Conservation (phyloP, 2,329 filamentous ascomycete species). For the Aspergillus melleus region DNA sequence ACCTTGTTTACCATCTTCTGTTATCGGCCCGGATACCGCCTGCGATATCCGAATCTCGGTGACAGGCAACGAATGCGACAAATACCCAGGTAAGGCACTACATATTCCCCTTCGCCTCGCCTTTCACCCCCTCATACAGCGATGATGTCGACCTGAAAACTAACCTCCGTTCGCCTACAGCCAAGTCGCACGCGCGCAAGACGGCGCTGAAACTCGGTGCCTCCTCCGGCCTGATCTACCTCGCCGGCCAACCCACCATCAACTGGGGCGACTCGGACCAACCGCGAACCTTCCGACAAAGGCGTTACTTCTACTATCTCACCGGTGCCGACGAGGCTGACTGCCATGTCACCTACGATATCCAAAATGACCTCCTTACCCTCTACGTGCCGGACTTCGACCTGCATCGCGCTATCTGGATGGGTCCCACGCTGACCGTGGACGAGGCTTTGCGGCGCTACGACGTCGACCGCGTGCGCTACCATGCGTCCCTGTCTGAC, state of each 20-base stretch:
- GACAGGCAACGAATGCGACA: slow-evolving; percentile 33
- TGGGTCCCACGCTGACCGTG: slow-evolving; percentile 40
- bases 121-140: neutral
- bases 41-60: slow-evolving; percentile 33
- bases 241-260: slow-evolving; percentile 52
- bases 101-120: neutral
- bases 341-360: slow-evolving; percentile 59
- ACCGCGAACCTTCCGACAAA: slow-evolving; percentile 57
- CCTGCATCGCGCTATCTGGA: slow-evolving; percentile 47
- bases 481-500: slow-evolving; percentile 49
- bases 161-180: slow-evolving; percentile 26
- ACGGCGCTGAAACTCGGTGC: slow-evolving; percentile 46
- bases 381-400: slow-evolving; percentile 74
- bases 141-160: neutral
- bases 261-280: slow-evolving; percentile 61
- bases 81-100: slow-evolving; percentile 39
- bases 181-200: slow-evolving; percentile 51
- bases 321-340: slow-evolving; percentile 56
- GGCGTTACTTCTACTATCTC: slow-evolving; percentile 63
- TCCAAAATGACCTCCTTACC: slow-evolving; percentile 61
- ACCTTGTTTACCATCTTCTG: slow-evolving; percentile 9
- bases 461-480: slow-evolving; percentile 71
- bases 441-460: slow-evolving; percentile 62
- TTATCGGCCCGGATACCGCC: slow-evolving; percentile 21
- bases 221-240: slow-evolving; percentile 55